Evolutionary conservation across 1,284 basidiomycete species (phyloP).

Genomic region (Crocinoboletus sp.): DNA sequence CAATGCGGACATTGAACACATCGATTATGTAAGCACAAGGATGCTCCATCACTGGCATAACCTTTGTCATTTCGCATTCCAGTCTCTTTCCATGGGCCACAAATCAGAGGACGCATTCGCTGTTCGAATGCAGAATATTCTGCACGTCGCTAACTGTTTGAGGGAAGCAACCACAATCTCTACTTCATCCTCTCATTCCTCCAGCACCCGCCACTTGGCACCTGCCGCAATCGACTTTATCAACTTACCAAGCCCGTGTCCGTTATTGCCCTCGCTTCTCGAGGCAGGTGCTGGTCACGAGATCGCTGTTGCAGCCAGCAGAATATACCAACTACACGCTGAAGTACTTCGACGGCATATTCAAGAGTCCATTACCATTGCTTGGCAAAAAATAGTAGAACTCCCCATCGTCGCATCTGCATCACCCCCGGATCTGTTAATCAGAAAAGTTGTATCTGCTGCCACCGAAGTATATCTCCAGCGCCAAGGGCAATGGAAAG

Average conservation of each 20-base stretch:
- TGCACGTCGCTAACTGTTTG: not conserved
- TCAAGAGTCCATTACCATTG: not conserved
- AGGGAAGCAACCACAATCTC: not conserved
- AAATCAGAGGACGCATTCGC: not conserved
- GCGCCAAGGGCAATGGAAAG: slow-evolving; percentile 7
- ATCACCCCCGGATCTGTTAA: accelerated
- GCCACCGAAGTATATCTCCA: not conserved
- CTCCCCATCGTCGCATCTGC: not conserved
- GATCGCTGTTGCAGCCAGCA: not conserved
- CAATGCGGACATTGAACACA: too few relatives aligned
- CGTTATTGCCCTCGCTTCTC: not conserved
- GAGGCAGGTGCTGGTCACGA: not conserved
- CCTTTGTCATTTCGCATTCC: too few relatives aligned
- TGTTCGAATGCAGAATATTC: not conserved
- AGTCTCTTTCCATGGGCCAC: not conserved
- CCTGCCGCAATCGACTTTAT: not conserved
- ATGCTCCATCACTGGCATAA: too few relatives aligned
- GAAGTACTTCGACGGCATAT: not conserved
- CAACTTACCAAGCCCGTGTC: not conserved
- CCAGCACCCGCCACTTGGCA: accelerated
- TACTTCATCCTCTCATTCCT: too few relatives aligned
- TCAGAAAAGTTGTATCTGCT: not conserved
- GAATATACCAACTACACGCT: not conserved
- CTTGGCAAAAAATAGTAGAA: not conserved
- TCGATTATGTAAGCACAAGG: too few relatives aligned